Base-by-base conservation (phyloP, 1,284 basidiomycete genomes). In the Xerocomus alliaceus region DNA sequence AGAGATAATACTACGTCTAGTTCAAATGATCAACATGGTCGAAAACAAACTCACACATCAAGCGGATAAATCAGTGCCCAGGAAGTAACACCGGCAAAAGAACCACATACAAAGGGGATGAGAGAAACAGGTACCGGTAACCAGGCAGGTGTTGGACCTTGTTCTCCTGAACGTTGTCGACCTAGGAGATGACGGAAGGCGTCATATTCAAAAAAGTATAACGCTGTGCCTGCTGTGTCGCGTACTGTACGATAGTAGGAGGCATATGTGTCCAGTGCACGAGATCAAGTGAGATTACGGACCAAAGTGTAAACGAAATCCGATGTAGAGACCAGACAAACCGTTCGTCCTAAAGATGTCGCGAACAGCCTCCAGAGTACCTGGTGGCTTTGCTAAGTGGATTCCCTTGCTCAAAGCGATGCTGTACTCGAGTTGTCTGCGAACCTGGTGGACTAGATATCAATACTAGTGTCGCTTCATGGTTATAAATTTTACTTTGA, bases 361-460 rank as follows among this genome's bases (percentile, higher is more conserved):
- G 54, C 79, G 83, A 62, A 89, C 88, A n/a, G 91, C 90, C 62
- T 87, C 82, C 54, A 85, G 60, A n/a, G 91, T 94, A 42, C 84
- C 82, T 31, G 91, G 92, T 18, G 91, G 87, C 71, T 89, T 92
- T 8, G 77, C 78, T 53, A 93, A 72, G 18, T 82, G 78, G 37
- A 90, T 60, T 6, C 93, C 92, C 70, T 90, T 91, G 74, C 81
- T 89, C 26, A 87, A 86, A 26, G 94, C 93, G 62, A 98, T 98
- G 51, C 93, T 89, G 71, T 93, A 98, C 78, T 98, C 97, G 53
- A 99, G 82, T 72, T 99, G 96, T 67, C 94, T 83, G 63, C 94
- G 89, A 58, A 95, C 90, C 92, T 94, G 69, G 22, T 57, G 45
- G 58, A 34, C 35, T 49, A 24, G 37, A 54, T 32, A 51, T 71